Base-by-base conservation (phyloP, 163 green algal genomes). In the Volvox carteri region DNA sequence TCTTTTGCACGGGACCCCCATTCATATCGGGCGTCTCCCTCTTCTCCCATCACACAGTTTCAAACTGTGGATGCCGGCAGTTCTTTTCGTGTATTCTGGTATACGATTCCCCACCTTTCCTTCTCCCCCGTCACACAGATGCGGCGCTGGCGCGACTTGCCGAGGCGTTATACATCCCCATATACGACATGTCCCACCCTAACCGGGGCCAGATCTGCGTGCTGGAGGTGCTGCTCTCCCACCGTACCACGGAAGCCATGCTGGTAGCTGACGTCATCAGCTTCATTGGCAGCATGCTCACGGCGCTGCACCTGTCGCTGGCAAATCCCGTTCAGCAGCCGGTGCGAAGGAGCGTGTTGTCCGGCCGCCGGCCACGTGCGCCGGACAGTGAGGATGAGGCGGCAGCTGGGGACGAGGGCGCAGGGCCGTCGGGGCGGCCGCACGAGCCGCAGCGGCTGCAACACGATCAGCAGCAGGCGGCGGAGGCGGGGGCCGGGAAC, bases 391-490 rank as follows among this genome's bases (percentile, higher is more conserved):
- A 83, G 18, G 85, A 33, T 4, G 85, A 90, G 50, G 86, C 98
- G 50, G 86, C 98, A 8, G 95, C 98, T 76, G 98, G 94, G 79
- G 96, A 96, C 19, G 68, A 86, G 41, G 25, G 72, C 37, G 23
- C 73, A 28, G 37, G 72, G 21, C 42, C 74, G 25, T 33, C 21
- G 44, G 73, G 44, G 9, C 23, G 73, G 42, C 18, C 44, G 46
- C 62, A 48, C n/a, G 30, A 56, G 30, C 41, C 48, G 42, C 78
- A 86, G 78, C 28, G 33, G 78, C 78, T 54, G 62, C 42, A 76
- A 41, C 56, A 86, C n/a, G n/a, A n/a, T n/a, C n/a, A n/a, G n/a
- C n/a, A n/a, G n/a, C n/a, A n/a, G n/a, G n/a, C n/a, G n/a, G n/a
- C n/a, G n/a, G n/a, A n/a, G 76, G 50, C 2, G n/a, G n/a, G 30